Conservation (phyloP, 495 filamentous ascomycete genomes). For the Aspergillus leporis region DNA sequence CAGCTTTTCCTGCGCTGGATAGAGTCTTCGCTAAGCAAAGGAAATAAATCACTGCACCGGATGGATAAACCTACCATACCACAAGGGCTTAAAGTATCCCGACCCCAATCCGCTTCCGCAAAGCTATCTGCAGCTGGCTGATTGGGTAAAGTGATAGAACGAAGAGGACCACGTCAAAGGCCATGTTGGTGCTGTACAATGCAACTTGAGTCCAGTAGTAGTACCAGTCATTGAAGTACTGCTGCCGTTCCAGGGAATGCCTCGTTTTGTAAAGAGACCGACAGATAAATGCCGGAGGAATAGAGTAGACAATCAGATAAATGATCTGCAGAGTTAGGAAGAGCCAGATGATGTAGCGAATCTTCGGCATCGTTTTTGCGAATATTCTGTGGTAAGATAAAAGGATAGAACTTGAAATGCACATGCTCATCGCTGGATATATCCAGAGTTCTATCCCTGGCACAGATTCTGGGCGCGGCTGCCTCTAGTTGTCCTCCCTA, state of each 20-base stretch:
- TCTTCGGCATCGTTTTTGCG: background rate
- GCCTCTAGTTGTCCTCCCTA: background rate
- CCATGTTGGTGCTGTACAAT: background rate
- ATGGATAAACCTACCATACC: background rate
- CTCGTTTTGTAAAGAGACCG: background rate
- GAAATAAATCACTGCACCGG: background rate
- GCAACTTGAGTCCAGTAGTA: conserved; percentile 1
- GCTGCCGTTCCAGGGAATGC: background rate
- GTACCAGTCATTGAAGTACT: background rate
- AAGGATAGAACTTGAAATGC: conserved; percentile 1
- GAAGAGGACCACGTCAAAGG: background rate
- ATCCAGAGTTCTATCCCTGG: background rate
- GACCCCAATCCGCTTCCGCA: background rate
- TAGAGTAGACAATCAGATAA: background rate
- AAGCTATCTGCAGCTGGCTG: background rate
- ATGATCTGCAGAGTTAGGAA: background rate
- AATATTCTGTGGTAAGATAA: background rate
- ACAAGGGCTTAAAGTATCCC: background rate
- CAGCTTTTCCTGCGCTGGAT: conserved; percentile 1
- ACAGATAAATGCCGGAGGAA: background rate
- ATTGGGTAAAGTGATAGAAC: conserved; percentile 2
- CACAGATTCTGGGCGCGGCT: background rate
- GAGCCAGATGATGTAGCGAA: background rate
- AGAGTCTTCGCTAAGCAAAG: background rate
- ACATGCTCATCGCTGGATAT: conserved; percentile 3